These are phyloP conservation scores for Trypanosoma caninum DNA, from an alignment of 208 protist genomes.

Conservation along the genomic window DNA sequence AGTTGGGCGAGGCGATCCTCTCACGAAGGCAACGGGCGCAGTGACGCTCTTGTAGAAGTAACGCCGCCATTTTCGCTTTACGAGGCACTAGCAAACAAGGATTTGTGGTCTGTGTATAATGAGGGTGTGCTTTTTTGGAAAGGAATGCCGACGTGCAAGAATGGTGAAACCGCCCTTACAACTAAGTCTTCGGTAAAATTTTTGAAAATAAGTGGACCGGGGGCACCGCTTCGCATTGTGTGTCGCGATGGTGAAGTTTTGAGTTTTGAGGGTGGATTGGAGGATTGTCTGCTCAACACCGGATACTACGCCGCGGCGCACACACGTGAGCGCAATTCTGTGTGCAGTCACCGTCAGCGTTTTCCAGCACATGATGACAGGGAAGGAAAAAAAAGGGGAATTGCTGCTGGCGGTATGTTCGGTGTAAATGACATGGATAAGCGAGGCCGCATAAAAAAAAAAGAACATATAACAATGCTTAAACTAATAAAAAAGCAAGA, in stretches of 20 bases:
- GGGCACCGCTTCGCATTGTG: conserved; percentile 56
- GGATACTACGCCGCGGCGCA: conserved; percentile 76
- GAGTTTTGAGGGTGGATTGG: conserved; percentile 67
- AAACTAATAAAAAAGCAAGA: conserved; percentile 38
- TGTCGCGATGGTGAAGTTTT: conserved; percentile 51
- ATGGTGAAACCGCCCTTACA: background rate
- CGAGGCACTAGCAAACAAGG: conserved; percentile 25
- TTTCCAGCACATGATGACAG: conserved; percentile 27
- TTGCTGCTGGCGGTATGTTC: background rate
- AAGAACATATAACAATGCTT: conserved; percentile 69
- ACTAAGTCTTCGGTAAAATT: background rate
- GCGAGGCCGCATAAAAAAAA: conserved; percentile 64
- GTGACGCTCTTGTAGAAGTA: background rate
- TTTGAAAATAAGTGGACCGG: conserved; percentile 40
- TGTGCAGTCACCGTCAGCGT: conserved; percentile 51
- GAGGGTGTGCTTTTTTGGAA: conserved; percentile 32
- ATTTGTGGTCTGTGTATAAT: conserved; percentile 39
- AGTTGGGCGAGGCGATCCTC: conserved; percentile 32
- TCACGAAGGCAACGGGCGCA: background rate
- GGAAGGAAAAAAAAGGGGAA: background rate
- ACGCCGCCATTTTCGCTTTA: conserved; percentile 25
- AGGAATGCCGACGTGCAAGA: background rate
- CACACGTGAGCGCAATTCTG: conserved; percentile 54
- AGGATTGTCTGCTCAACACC: conserved; percentile 87
- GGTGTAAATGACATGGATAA: conserved; percentile 18